phyloP scores from a whole-genome alignment of 495 filamentous ascomycete genomes.

The Lophiotrema nucula region DNA sequence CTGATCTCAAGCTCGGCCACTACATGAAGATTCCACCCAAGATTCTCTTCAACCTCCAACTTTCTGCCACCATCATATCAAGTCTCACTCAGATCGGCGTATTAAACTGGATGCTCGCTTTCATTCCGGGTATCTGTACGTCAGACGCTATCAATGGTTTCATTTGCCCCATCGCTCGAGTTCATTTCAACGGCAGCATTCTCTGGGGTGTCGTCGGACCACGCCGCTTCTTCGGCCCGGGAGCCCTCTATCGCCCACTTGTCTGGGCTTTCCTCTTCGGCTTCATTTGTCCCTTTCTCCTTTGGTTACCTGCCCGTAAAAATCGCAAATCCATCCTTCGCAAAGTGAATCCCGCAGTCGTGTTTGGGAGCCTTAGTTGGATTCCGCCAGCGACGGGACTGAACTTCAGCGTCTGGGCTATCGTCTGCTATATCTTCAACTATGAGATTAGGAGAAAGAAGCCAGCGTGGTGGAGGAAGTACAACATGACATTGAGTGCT shows the following conservation, averaged over 20 bases:
- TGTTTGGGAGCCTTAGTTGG: slow-evolving; percentile 73
- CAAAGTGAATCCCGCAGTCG: slow-evolving; percentile 67
- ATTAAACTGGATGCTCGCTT: slow-evolving; percentile 83
- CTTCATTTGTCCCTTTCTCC: slow-evolving; percentile 62
- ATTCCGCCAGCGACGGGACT: slow-evolving; percentile 84
- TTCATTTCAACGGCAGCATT: slow-evolving; percentile 87
- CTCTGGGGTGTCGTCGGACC: slow-evolving; percentile 88
- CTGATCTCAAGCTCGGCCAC: slow-evolving; percentile 83
- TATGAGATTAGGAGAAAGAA: slow-evolving; percentile 65
- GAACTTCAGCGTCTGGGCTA: slow-evolving; percentile 78
- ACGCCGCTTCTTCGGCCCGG: slow-evolving; percentile 69
- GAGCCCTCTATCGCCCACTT: slow-evolving; percentile 65
- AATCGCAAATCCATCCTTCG: slow-evolving; percentile 51
- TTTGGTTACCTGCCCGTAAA: slow-evolving; percentile 61
- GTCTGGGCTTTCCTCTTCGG: slow-evolving; percentile 79
- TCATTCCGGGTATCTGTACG: slow-evolving; percentile 76
- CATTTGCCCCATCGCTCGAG: slow-evolving; percentile 80
- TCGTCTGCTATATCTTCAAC: slow-evolving; percentile 82
- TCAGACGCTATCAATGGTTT: slow-evolving; percentile 77
- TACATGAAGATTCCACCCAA: slow-evolving; percentile 93
- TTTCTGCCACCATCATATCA: slow-evolving; percentile 74
- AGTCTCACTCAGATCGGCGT: slow-evolving; percentile 79
- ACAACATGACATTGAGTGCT: slow-evolving; percentile 82
- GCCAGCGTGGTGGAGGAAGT: slow-evolving; percentile 78
- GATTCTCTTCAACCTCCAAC: slow-evolving; percentile 74